Percentiles rank a stretch among this genome's conserved stretches.
These are phyloP conservation scores for Pyrrhoderma lamaoense DNA, from an alignment of 1,284 basidiomycete genomes.

Conservation along the genomic window DNA sequence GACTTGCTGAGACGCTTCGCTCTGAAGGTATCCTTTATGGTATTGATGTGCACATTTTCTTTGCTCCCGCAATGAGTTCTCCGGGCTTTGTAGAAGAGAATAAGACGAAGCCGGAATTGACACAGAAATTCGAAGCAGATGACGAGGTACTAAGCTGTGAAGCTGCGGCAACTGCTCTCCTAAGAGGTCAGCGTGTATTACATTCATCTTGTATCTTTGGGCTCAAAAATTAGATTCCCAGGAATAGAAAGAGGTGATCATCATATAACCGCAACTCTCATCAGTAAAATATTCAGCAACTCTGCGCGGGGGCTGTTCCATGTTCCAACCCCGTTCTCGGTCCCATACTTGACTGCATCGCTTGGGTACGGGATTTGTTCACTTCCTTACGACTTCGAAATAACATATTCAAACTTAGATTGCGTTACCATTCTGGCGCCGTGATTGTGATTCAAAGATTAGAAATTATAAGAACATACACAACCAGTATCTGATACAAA, in stretches of 20 bases:
- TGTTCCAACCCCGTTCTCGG: slow-evolving; percentile 56
- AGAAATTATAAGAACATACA: slow-evolving; percentile 7
- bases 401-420: slow-evolving; percentile 5
- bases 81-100: slow-evolving; percentile 81
- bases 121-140: slow-evolving; percentile 73
- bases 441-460: slow-evolving; percentile 12
- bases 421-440: slow-evolving; percentile 15
- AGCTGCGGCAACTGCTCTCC: slow-evolving; percentile 52
- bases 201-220: neutral
- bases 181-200: slow-evolving; percentile 44
- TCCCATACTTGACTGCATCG: slow-evolving; percentile 36
- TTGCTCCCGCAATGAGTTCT: slow-evolving; percentile 79
- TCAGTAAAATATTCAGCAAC: slow-evolving; percentile 63
- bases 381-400: too few relatives aligned
- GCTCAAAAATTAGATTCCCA: slow-evolving; percentile 21
- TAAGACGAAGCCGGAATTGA: slow-evolving; percentile 74
- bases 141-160: slow-evolving; percentile 67
- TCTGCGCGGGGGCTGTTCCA: slow-evolving; percentile 60
- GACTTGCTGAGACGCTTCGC: slow-evolving; percentile 76
- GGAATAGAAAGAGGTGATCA: slow-evolving; percentile 68
- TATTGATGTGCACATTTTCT: slow-evolving; percentile 79
- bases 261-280: slow-evolving; percentile 71
- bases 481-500: slow-evolving; percentile 6
- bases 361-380: slow-evolving; percentile 12
- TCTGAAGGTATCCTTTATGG: slow-evolving; percentile 77